A percentile compares a stretch with the other conserved stretches of the same genome.
Conservation (phyloP, 2,329 filamentous ascomycete genomes). For the Saccharata proteae region DNA sequence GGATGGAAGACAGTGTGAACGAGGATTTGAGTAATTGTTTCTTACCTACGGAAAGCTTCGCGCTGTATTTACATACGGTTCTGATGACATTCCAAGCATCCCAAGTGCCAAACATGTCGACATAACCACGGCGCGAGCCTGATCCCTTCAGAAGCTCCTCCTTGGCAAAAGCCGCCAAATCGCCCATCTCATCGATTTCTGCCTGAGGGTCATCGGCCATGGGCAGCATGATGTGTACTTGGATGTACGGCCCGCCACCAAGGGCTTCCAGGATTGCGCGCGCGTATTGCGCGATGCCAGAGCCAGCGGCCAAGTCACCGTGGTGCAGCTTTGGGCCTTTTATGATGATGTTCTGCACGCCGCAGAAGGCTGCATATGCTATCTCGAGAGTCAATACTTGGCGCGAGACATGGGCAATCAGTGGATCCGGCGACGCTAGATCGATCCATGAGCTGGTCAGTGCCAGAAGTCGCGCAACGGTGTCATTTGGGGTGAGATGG, state of each 20-base stretch:
- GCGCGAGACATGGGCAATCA: conserved; percentile 74
- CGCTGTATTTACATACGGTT: conserved; percentile 72
- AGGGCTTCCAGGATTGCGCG: conserved; percentile 74
- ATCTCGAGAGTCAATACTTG: conserved; percentile 86
- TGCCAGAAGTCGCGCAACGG: conserved; percentile 62
- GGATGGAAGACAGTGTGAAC: conserved; percentile 3
- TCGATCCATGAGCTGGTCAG: conserved; percentile 90
- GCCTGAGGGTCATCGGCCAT: conserved; percentile 64
- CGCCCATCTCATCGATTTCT: conserved; percentile 40
- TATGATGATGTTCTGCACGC: conserved; percentile 70
- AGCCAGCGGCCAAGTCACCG: conserved; percentile 31
- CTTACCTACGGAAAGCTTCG: conserved; percentile 75
- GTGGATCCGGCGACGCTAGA: conserved; percentile 66
- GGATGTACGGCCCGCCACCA: conserved; percentile 60
- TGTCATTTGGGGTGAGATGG: conserved; percentile 53
- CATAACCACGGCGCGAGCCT: conserved; percentile 4
- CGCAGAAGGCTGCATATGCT: conserved; percentile 91
- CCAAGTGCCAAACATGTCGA: conserved; percentile 69
- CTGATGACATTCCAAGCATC: conserved; percentile 88
- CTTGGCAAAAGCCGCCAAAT: conserved; percentile 38
- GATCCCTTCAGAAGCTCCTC: conserved; percentile 18
- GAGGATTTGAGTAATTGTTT: conserved; percentile 10
- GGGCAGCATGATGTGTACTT: conserved; percentile 68
- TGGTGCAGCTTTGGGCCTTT: conserved; percentile 61
- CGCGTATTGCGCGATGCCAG: conserved; percentile 60